A percentile compares a stretch with the other conserved stretches of the same genome.
These are phyloP conservation scores for Pelargonium nanum DNA, from an alignment of 345 rosid species.

Conservation along the genomic window DNA sequence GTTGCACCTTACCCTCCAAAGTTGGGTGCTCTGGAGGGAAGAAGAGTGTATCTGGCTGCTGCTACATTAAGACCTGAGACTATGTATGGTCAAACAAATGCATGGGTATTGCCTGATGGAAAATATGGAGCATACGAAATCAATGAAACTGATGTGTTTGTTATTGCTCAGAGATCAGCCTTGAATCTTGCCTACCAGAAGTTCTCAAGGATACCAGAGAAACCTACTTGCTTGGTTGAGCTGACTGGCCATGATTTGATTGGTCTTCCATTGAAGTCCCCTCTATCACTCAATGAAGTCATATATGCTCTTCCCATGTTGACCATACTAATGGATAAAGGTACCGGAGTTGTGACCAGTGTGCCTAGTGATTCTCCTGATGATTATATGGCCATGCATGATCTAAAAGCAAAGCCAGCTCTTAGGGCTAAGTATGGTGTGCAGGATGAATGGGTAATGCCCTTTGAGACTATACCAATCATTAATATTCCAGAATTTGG, in stretches of 20 bases:
- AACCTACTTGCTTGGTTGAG: slow-evolving; percentile 70
- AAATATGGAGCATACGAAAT: slow-evolving; percentile 88
- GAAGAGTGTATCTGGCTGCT: slow-evolving; percentile 65
- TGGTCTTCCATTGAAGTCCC: slow-evolving; percentile 73
- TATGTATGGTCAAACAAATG: slow-evolving; percentile 94
- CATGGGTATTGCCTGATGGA: slow-evolving; percentile 94
- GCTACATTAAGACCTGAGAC: slow-evolving; percentile 96
- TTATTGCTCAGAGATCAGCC: slow-evolving; percentile 68
- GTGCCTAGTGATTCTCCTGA: slow-evolving; percentile 98
- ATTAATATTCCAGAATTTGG: slow-evolving; percentile 79
- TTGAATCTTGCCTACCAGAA: slow-evolving; percentile 84
- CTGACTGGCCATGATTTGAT: slow-evolving; percentile 77
- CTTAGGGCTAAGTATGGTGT: slow-evolving; percentile 60
- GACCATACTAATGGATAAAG: slow-evolving; percentile 84
- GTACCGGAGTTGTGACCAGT: slow-evolving; percentile 91
- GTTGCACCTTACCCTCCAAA: slow-evolving; percentile 55
- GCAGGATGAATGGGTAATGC: slow-evolving; percentile 81
- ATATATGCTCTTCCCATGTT: slow-evolving; percentile 92
- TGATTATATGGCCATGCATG: slow-evolving; percentile 78
- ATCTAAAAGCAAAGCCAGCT: slow-evolving; percentile 71
- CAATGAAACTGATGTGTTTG: slow-evolving; percentile 64
- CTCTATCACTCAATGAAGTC: slow-evolving; percentile 54
- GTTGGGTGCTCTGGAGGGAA: slow-evolving; percentile 57
- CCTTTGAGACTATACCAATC: slow-evolving; percentile 63
- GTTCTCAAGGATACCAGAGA: slow-evolving; percentile 55